Evolutionary conservation across 23 red algal genomes (phyloP).

Genomic region (Gracilaria vermiculophylla): DNA sequence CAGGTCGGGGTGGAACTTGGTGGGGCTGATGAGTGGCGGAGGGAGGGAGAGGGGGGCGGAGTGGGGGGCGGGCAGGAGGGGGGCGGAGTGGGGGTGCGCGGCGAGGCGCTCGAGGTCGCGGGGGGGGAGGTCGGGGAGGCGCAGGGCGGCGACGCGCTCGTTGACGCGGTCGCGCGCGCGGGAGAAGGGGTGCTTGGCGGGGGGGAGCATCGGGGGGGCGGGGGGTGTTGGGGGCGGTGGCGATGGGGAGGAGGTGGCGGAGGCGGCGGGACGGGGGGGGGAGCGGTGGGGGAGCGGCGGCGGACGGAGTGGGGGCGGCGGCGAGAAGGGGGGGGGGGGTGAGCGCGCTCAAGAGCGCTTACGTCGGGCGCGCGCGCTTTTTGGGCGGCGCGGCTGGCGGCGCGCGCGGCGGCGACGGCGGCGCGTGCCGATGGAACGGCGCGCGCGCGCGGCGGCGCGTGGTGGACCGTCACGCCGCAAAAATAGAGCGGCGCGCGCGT

Average conservation of each 20-base stretch:
- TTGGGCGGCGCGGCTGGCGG: not conserved
- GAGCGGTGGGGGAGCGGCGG: not conserved
- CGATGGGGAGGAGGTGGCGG: not conserved
- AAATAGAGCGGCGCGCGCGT: not conserved
- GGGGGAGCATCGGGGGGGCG: slow-evolving; percentile 3
- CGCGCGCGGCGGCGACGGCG: not conserved
- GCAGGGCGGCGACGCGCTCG: slow-evolving; percentile 33
- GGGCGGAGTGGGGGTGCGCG: slow-evolving; percentile 9
- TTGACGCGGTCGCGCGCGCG: slow-evolving; percentile 27
- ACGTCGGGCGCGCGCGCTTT: not conserved
- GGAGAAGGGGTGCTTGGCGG: not conserved
- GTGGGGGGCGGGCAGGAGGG: not conserved
- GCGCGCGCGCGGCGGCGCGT: not conserved
- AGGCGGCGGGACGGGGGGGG: not conserved
- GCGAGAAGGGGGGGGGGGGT: not conserved
- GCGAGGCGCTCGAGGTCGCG: slow-evolving; percentile 47
- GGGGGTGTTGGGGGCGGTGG: not conserved
- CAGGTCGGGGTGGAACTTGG: slow-evolving; percentile 28
- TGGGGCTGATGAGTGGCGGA: slow-evolving; percentile 21
- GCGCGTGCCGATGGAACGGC: not conserved
- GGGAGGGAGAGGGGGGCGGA: slow-evolving; percentile 40
- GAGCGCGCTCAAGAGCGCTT: not conserved
- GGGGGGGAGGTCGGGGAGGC: slow-evolving; percentile 41
- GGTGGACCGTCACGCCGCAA: too few species aligned
- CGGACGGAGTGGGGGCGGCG: not conserved